These are phyloP conservation scores for Hibiscus mutabilis DNA, from an alignment of 345 rosid genomes.

Conservation along the genomic window DNA sequence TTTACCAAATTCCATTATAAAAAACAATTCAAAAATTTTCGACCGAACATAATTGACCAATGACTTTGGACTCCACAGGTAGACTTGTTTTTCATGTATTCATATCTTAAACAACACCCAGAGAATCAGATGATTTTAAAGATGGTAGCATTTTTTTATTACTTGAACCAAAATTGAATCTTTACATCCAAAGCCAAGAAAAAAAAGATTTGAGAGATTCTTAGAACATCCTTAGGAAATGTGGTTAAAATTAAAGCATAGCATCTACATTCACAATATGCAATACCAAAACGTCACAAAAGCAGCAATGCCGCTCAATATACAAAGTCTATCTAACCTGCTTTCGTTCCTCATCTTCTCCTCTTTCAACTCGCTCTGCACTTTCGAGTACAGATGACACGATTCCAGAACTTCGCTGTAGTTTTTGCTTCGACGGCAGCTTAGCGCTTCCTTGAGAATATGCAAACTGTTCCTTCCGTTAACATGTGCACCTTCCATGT, in stretches of 20 bases:
- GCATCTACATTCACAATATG: slow-evolving; percentile 31
- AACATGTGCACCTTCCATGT: slow-evolving; percentile 74
- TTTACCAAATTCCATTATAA: too few relatives aligned
- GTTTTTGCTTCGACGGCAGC: slow-evolving; percentile 60
- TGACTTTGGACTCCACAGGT: too few relatives aligned
- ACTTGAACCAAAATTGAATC: too few relatives aligned
- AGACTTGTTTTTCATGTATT: too few relatives aligned
- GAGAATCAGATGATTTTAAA: too few relatives aligned
- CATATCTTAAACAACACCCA: too few relatives aligned
- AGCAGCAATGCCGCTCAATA: slow-evolving; percentile 57
- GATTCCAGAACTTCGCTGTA: slow-evolving; percentile 69
- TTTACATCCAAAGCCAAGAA: slow-evolving; percentile 17
- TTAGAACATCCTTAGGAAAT: slow-evolving; percentile 16
- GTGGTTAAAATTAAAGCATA: not conserved
- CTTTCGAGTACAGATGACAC: slow-evolving; percentile 56
- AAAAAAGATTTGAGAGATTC: slow-evolving; percentile 12
- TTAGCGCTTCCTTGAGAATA: slow-evolving; percentile 58
- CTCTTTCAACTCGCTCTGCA: slow-evolving; percentile 56
- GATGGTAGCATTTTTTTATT: too few relatives aligned
- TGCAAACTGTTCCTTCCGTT: slow-evolving; percentile 66
- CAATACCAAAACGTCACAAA: slow-evolving; percentile 54
- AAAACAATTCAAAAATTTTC: too few relatives aligned
- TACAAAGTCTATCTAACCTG: slow-evolving; percentile 57
- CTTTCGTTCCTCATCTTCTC: slow-evolving; percentile 70
- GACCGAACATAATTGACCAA: too few relatives aligned